Evolutionary conservation across 225 moss, liverwort and hornwort genomes (phyloP), one percentile per base, ranked within the genome.

Genomic region (Marchantia polymorpha): DNA sequence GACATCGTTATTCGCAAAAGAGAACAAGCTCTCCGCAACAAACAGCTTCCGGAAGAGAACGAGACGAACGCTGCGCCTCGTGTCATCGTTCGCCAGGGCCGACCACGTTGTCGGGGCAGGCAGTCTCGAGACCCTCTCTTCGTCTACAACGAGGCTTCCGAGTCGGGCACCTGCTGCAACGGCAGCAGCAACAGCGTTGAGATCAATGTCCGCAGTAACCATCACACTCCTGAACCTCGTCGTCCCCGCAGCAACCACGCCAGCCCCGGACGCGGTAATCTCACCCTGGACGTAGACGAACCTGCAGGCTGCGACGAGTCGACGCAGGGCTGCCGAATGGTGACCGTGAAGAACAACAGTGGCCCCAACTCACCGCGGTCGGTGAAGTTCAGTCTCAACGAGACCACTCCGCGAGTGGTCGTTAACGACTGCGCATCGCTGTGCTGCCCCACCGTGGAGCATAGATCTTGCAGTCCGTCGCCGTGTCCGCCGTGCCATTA

Each of bases 91-190:
- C 77, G 77, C 26, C 63, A 77, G 46, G n/a, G 51, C 26, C 20
- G 29, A 8, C 23, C 78, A 8, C 56, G 73, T 29, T 12, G 3
- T 52, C 61, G 75, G 74, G 47, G 0, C 39, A n/a, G 11, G 6
- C 48, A 82, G 60, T 74, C 59, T 39, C 76, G 69, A 82, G 64
- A 82, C 77, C 73, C 81, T 66, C 74, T 87, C 0, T 84, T 87
- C 26, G 80, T 80, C 7, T 87, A 87, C 23, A 72, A 67, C 23
- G 47, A 69, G 1, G 55, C 20, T 46, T 68, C 66, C 7, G 69
- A 63, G 14, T 22, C 31, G 52, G 25, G 55, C 31, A 80, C 67
- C 0, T 39, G 14, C 23, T 0, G 77, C n/a, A 52, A 79, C 10
- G 80, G 77, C 6, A 68, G 10, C 19, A 77, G 58, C 0, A 50